Conservation (phyloP, 108 stramenopile species). For the Hondaea fermentalgiana region DNA sequence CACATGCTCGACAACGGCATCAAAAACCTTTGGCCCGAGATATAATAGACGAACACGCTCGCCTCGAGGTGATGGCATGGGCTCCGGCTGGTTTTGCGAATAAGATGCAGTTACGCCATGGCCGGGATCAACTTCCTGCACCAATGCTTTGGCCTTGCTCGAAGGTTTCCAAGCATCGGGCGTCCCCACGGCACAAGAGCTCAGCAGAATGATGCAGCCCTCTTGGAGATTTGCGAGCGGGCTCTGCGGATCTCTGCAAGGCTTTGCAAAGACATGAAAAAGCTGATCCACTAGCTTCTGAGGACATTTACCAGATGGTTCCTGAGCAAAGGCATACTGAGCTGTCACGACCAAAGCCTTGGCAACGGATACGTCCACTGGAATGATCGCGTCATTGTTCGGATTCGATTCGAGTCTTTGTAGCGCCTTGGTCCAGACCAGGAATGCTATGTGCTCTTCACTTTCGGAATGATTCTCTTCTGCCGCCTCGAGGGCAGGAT, state of each 20-base stretch:
- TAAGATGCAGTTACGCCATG: too few species aligned
- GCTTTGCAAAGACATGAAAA: not conserved
- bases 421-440: not conserved
- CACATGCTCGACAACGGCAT: too few species aligned
- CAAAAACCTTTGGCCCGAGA: too few species aligned
- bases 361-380: not conserved
- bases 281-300: not conserved
- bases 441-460: not conserved
- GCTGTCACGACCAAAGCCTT: not conserved
- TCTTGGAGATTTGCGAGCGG: not conserved
- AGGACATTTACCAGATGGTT: not conserved
- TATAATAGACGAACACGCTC: too few species aligned
- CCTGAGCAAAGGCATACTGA: not conserved
- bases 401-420: not conserved
- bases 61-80: too few species aligned
- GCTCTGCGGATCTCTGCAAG: not conserved
- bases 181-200: not conserved
- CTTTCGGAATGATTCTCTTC: not conserved
- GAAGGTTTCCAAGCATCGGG: not conserved
- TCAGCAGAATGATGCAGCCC: not conserved
- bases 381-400: not conserved
- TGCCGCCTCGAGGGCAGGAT: not conserved
- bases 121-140: not conserved
- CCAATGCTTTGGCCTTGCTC: not conserved
- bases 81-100: too few species aligned